Evolutionary conservation across 2,329 filamentous ascomycete species (phyloP), one percentile per base, ranked within the genome.

Genomic region (Xenoacremonium recifei): DNA sequence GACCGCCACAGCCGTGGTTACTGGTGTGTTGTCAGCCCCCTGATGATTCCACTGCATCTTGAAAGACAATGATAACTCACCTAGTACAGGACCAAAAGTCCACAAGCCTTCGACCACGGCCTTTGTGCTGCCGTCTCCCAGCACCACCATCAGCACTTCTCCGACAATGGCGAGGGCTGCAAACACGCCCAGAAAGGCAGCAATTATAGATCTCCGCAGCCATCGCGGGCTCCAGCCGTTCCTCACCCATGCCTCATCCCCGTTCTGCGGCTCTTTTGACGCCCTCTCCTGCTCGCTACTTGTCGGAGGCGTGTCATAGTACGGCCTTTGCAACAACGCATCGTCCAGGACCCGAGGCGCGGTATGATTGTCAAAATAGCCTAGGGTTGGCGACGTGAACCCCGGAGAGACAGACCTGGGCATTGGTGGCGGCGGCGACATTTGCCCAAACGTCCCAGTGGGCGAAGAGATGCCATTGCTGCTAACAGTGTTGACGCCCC

Each of bases 11-110:
- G 59, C 11, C n/a, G 57, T 57, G 21, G 50, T 48, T 19, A 55
- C 58, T 60, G 31, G 10, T 10, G 13, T 15, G 13, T 36, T n/a
- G 39, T 43, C 16, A 48, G n/a, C 32, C 18, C 16, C 6, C n/a
- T n/a, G n/a, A n/a, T n/a, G n/a, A n/a, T n/a, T n/a, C n/a, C 12
- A 23, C n/a, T 30, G 30, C 29, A 21, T 18, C 15, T 31, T 9
- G 27, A 35, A 27, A 18, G 12, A 21, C 15, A 33, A 34, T 31
- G 44, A 47, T 42, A 33, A 51, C 57, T 60, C 38, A 60, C 58
- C 50, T 38, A 58, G 39, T 31, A 60, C 47, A 6, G 58, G 58
- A 6, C 50, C 52, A 47, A 59, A 61, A 6, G 50, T 60, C 58
- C 58, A 61, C 12, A 58, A 27, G 21, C 54, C 58, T 36, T 47